phyloP scores from a whole-genome alignment of 352 stramenopile genomes.

The Blastocystis sp. region DNA sequence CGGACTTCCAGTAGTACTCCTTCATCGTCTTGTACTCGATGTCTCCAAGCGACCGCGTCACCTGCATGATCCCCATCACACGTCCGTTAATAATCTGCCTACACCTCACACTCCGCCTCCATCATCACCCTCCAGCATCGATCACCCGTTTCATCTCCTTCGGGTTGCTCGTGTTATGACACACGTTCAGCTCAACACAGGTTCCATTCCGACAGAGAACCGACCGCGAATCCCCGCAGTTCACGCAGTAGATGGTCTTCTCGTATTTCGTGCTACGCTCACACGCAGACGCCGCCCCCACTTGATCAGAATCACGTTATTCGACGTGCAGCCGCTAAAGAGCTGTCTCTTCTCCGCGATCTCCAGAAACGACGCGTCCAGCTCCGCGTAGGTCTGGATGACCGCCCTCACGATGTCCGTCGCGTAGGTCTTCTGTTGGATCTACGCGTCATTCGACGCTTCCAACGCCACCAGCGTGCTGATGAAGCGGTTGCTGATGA shows the following conservation, averaged over 20 bases:
- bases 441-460: neutral
- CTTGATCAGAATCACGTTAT: constrained; percentile 53
- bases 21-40: constrained; percentile 57
- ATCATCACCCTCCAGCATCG: constrained; percentile 26
- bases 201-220: constrained; percentile 49
- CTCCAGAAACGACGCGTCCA: constrained; percentile 38
- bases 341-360: constrained; percentile 8
- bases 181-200: constrained; percentile 22
- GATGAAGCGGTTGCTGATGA: constrained; percentile 47
- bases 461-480: neutral
- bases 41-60: constrained; percentile 53
- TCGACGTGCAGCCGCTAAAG: constrained; percentile 42
- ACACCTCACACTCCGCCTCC: neutral
- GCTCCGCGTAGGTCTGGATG: constrained; percentile 8
- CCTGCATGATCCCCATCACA: constrained; percentile 53
- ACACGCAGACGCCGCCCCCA: neutral
- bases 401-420: constrained; percentile 39
- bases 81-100: constrained; percentile 18
- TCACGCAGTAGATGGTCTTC: constrained; percentile 53
- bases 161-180: constrained; percentile 24
- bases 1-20: constrained; percentile 34
- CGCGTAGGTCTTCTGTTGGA: neutral
- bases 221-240: constrained; percentile 25
- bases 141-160: constrained; percentile 36
- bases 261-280: constrained; percentile 38